phyloP scores from a whole-genome alignment of 352 stramenopile genomes.

The Globisporangium echinulatum region DNA sequence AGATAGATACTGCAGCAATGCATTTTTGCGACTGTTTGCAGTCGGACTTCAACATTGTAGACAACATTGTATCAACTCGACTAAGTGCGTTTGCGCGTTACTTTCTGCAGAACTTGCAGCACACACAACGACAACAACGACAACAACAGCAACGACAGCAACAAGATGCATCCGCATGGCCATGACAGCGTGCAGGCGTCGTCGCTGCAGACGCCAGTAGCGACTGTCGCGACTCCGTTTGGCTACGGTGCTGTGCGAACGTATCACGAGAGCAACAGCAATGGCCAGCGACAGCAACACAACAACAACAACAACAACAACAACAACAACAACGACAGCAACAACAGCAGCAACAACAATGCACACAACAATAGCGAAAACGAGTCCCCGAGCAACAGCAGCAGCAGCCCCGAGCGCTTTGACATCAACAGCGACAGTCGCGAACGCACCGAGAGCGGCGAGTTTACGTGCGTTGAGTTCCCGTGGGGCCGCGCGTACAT shows the following conservation, averaged over 20 bases:
- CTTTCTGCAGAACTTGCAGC: conserved; percentile 1
- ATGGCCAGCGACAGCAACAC: conserved; percentile 3
- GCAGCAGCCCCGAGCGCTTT: neutral
- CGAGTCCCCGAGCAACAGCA: neutral
- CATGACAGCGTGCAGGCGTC: conserved; percentile 6
- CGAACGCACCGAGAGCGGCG: conserved; percentile 10
- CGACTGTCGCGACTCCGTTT: conserved; percentile 60
- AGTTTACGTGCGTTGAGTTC: conserved; percentile 64
- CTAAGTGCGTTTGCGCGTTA: neutral
- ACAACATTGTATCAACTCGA: neutral
- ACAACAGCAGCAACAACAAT: neutral
- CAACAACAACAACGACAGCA: neutral
- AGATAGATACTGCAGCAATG: no score
- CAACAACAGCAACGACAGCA: conserved; percentile 5
- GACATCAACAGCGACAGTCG: conserved; percentile 12
- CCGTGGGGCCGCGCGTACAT: conserved; percentile 73
- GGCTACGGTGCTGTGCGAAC: conserved; percentile 50
- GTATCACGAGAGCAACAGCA: conserved; percentile 10
- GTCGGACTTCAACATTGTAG: no score
- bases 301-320: neutral
- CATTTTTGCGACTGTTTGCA: no score
- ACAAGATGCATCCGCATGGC: conserved; percentile 16
- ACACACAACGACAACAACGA: conserved; percentile 15
- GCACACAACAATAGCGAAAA: neutral
- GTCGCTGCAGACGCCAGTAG: neutral